phyloP scores from a whole-genome alignment of 2,329 filamentous ascomycete genomes.

The Cladosporium sp. region DNA sequence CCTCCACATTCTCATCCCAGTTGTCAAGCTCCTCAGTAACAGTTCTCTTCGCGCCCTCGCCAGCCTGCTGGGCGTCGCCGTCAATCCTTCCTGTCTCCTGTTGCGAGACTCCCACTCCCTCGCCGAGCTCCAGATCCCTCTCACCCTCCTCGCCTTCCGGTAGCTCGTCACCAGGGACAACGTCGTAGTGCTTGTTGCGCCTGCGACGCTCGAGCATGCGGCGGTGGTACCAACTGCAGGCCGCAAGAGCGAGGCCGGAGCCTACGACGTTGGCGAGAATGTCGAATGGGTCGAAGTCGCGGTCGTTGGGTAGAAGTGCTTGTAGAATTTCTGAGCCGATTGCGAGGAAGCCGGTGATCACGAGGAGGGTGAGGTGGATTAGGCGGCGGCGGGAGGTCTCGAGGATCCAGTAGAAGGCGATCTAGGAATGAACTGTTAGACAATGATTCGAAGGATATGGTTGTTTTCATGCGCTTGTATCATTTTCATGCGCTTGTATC shows the following conservation, averaged over 20 bases:
- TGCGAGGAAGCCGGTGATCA: constrained; percentile 70
- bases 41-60: constrained; percentile 60
- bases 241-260: constrained; percentile 63
- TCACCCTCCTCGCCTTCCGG: constrained; percentile 35
- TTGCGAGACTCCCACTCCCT: constrained; percentile 38
- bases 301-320: constrained; percentile 60
- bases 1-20: constrained; percentile 82
- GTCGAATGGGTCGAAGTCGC: constrained; percentile 71
- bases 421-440: not conserved
- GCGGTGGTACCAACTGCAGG: constrained; percentile 90
- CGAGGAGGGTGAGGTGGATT: constrained; percentile 74
- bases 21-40: constrained; percentile 84
- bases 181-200: constrained; percentile 66
- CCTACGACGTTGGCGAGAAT: constrained; percentile 84
- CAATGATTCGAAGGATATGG: not conserved
- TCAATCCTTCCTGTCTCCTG: constrained; percentile 31
- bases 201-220: constrained; percentile 89
- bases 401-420: constrained; percentile 87
- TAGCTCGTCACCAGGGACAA: constrained; percentile 58
- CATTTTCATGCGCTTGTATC: not conserved
- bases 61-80: constrained; percentile 26
- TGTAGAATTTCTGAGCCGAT: constrained; percentile 74
- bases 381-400: constrained; percentile 84
- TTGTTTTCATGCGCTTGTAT: not conserved
- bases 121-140: constrained; percentile 73